Percentiles rank a stretch among this genome's conserved stretches.
These are phyloP conservation scores for Hortiboletus campestris DNA, from an alignment of 768 basidiomycete genomes.

Conservation along the genomic window DNA sequence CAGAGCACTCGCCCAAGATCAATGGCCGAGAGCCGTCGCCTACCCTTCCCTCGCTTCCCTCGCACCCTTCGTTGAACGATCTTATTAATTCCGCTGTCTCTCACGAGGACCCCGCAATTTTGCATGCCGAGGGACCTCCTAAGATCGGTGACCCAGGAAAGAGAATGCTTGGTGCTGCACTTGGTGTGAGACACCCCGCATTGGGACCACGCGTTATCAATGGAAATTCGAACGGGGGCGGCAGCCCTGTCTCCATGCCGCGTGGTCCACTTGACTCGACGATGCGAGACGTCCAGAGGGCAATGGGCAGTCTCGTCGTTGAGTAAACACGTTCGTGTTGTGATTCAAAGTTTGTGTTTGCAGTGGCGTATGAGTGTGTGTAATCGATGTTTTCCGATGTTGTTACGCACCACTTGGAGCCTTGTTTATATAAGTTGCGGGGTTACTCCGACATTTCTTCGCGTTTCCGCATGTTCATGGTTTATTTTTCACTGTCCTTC, in stretches of 20 bases:
- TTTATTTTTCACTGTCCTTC: slow-evolving; percentile 29
- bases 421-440: slow-evolving; percentile 22
- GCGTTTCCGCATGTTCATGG: slow-evolving; percentile 11
- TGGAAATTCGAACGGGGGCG: slow-evolving; percentile 38
- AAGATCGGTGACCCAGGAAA: slow-evolving; percentile 87
- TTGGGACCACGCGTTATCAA: slow-evolving; percentile 58
- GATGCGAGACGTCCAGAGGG: slow-evolving; percentile 69
- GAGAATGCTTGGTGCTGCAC: slow-evolving; percentile 83
- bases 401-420: slow-evolving; percentile 21
- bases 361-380: slow-evolving; percentile 19
- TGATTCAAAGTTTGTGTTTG: slow-evolving; percentile 14
- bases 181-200: slow-evolving; percentile 80
- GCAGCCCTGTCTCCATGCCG: slow-evolving; percentile 22
- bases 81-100: slow-evolving; percentile 73
- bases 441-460: slow-evolving; percentile 4
- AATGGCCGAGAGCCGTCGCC: slow-evolving; percentile 74
- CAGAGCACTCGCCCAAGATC: slow-evolving; percentile 44
- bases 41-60: slow-evolving; percentile 75
- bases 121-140: slow-evolving; percentile 55
- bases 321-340: slow-evolving; percentile 46
- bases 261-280: slow-evolving; percentile 50
- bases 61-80: slow-evolving; percentile 81
- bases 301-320: slow-evolving; percentile 73
- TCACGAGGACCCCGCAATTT: slow-evolving; percentile 64
- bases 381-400: slow-evolving; percentile 18